Evolutionary conservation across 176 grass and related monocot genomes (phyloP).

Genomic region (Oryza officinalis): DNA sequence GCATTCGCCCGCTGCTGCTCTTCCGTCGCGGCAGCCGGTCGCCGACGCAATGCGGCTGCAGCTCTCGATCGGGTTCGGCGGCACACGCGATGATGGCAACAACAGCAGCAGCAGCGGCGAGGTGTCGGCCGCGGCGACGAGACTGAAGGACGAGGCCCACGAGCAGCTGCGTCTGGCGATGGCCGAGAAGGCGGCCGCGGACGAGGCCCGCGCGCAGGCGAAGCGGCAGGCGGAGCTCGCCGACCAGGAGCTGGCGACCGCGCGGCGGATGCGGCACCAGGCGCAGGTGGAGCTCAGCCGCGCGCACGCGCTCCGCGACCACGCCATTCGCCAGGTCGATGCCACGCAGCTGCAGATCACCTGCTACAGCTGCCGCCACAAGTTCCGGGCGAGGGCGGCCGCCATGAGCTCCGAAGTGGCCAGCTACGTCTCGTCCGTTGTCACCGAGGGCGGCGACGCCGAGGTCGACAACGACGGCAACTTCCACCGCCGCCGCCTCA

Average conservation of each 20-base stretch:
- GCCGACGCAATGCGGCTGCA: constrained; percentile 45
- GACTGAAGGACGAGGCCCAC: constrained; percentile 38
- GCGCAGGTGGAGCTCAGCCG: constrained; percentile 74
- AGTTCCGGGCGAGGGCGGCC: constrained; percentile 43
- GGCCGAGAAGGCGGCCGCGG: constrained; percentile 55
- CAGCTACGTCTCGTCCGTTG: constrained; percentile 73
- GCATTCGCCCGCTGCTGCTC: background rate
- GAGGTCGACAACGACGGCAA: constrained; percentile 45
- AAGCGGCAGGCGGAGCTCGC: constrained; percentile 72
- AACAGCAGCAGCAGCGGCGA: background rate
- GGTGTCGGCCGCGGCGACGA: background rate
- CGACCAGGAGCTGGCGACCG: constrained; percentile 69
- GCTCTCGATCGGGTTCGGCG: constrained; percentile 59
- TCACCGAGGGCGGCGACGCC: constrained; percentile 57
- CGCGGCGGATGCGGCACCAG: constrained; percentile 64
- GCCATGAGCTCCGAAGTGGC: constrained; percentile 59
- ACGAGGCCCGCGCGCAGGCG: constrained; percentile 65
- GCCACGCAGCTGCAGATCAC: constrained; percentile 71
- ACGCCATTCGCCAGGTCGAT: constrained; percentile 70
- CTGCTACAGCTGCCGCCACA: constrained; percentile 76
- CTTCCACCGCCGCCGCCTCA: constrained; percentile 26
- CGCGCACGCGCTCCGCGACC: constrained; percentile 62
- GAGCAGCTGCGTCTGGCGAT: constrained; percentile 53
- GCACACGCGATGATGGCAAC: background rate
- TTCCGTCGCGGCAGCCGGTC: background rate